Percentiles rank a stretch among this genome's conserved stretches.
phyloP scores from a whole-genome alignment of 75 land plant species.

The Isoetes taiwanensis region DNA sequence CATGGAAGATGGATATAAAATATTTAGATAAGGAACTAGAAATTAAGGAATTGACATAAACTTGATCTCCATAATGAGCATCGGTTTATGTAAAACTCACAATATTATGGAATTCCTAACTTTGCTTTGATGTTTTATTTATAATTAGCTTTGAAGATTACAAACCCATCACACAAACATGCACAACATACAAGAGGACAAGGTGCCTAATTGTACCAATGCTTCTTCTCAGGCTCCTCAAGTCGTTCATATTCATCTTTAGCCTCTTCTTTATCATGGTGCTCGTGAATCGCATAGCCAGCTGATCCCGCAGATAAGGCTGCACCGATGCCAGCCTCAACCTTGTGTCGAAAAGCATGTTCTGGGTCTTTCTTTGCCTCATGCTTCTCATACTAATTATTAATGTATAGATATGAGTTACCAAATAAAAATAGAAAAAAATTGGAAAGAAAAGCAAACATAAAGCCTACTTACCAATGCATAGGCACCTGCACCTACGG shows the following conservation, averaged over 20 bases:
- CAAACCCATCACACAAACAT: no score
- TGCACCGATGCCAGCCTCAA: constrained; percentile 20
- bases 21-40: no score
- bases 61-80: no score
- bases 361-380: constrained; percentile 22
- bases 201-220: no score
- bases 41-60: no score
- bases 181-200: no score
- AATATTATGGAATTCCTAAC: no score
- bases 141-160: no score
- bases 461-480: constrained; percentile 16
- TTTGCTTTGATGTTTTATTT: no score
- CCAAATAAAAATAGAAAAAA: background rate
- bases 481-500: constrained; percentile 23
- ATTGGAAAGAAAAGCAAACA: background rate
- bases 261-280: constrained; percentile 15
- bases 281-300: constrained; percentile 23
- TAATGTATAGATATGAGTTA: background rate
- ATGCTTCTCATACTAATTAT: constrained; percentile 19
- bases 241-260: constrained; percentile 7
- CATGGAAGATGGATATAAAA: no score
- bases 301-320: constrained; percentile 15
- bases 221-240: no score
- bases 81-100: no score
- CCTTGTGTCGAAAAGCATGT: constrained; percentile 16